A percentile compares a stretch with the other conserved stretches of the same genome.
These are phyloP conservation scores for Nemania abortiva DNA, from an alignment of 2,329 filamentous ascomycete genomes.

Conservation along the genomic window DNA sequence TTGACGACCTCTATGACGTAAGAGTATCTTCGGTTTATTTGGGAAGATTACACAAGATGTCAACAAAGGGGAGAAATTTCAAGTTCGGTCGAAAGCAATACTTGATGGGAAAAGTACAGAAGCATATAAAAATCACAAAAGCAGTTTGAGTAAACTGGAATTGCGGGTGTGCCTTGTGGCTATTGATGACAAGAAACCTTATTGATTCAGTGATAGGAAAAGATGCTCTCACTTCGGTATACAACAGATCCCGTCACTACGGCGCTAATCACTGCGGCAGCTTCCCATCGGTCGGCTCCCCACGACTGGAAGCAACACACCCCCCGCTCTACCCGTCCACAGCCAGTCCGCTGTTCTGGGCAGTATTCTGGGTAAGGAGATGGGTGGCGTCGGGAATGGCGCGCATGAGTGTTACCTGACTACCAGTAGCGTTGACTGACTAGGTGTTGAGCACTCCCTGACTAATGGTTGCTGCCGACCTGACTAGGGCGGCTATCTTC, in stretches of 20 bases:
- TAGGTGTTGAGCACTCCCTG: not conserved
- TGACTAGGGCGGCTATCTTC: slow-evolving; percentile 46
- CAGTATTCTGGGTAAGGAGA: slow-evolving; percentile 1
- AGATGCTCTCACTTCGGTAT: slow-evolving; percentile 9
- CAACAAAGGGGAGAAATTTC: slow-evolving; percentile 6
- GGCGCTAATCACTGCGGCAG: slow-evolving; percentile 28
- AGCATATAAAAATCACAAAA: slow-evolving; percentile 12
- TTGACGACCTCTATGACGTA: not conserved
- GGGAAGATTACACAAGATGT: not conserved
- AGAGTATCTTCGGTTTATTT: slow-evolving; percentile 1
- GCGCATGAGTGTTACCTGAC: slow-evolving; percentile 13
- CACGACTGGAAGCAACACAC: slow-evolving; percentile 6
- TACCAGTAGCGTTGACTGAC: not conserved
- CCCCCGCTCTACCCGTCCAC: slow-evolving; percentile 38
- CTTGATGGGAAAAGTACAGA: not conserved
- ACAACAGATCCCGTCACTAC: not conserved
- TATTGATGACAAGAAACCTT: slow-evolving; percentile 13
- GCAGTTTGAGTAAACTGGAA: slow-evolving; percentile 14
- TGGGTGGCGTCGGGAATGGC: slow-evolving; percentile 46
- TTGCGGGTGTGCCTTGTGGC: not conserved
- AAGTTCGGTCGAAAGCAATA: slow-evolving; percentile 1
- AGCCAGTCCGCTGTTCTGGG: slow-evolving; percentile 30
- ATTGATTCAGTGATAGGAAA: not conserved
- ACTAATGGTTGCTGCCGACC: slow-evolving; percentile 6
- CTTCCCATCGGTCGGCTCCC: slow-evolving; percentile 28